Base-by-base conservation (phyloP, 164 flowering plant species). In the Magnolia kwangsiensis region DNA sequence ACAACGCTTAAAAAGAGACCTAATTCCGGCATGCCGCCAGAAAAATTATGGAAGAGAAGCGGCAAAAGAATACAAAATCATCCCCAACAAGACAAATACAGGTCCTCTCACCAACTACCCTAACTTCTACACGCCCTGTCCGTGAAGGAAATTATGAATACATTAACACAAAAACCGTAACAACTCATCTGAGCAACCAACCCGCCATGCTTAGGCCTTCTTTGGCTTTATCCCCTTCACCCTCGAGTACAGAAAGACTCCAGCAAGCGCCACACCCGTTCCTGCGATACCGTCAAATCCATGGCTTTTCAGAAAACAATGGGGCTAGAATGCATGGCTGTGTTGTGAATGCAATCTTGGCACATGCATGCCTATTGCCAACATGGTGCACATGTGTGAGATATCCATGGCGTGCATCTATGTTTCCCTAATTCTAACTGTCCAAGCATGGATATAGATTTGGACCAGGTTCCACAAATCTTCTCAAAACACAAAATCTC, bases 221-320 rank as follows among this genome's bases (percentile, higher is more conserved):
- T 95, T 92, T 55, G 92, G 82, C 83, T 93, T 95, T n/a, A 95
- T 83, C 73, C 87, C 82, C 86, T 91, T 96, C 88, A 90, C 96
- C 77, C 94, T 87, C 8, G 99, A 92, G 75, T 96, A 96, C 69
- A 96, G 82, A 82, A 96, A 96, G 51, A 96, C 99, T 75, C 99
- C 98, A 75, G 93, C 89, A 71, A 96, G 97, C 50, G 97, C 98
- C 51, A 90, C 68, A 7, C 91, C 97, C 77, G 99, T 96, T 74
- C 99, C 99, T 96, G 87, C 81, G 85, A 68, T 68, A 11, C 11
- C n/a, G 50, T 66, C 69, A 55, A 7, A 55, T 55, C 2, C 13
- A 55, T 55, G 61, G 18, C 61, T 55, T 55, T 55, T 11, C 61
- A 11, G 18, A 55, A 16, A 11, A 55, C 18, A 55, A 8, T 13